A percentile compares a stretch with the other conserved stretches of the same genome.
phyloP scores from a whole-genome alignment of 495 filamentous ascomycete genomes.

The Podospora pseudopauciseta region DNA sequence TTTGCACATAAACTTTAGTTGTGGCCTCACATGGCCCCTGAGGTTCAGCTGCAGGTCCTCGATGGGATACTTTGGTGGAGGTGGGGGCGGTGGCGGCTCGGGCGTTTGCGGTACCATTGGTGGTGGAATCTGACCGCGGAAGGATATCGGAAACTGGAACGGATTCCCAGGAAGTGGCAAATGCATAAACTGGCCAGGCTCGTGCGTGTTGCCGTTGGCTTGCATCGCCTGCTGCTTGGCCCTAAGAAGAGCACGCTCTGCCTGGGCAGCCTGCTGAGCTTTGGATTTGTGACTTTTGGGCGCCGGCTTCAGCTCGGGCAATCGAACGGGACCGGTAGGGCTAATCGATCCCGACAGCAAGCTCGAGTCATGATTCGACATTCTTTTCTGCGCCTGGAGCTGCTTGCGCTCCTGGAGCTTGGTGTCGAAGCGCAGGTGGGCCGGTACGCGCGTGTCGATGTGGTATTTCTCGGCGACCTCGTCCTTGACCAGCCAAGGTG shows the following conservation, averaged over 20 bases:
- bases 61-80: conserved; percentile 87
- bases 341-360: conserved; percentile 32
- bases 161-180: conserved; percentile 40
- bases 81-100: conserved; percentile 64
- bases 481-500: conserved; percentile 91
- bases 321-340: conserved; percentile 43
- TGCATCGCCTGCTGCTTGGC: conserved; percentile 46
- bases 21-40: conserved; percentile 59
- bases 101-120: conserved; percentile 46
- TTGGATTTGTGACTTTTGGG: conserved; percentile 76
- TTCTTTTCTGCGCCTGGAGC: conserved; percentile 62
- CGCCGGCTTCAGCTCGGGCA: conserved; percentile 65
- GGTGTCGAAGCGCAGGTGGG: conserved; percentile 73
- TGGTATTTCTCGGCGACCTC: conserved; percentile 78
- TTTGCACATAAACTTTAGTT: conserved; percentile 70
- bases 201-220: conserved; percentile 32
- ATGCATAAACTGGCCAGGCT: conserved; percentile 37
- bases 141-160: conserved; percentile 42
- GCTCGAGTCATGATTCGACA: conserved; percentile 44
- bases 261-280: conserved; percentile 32
- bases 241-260: conserved; percentile 32
- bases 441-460: conserved; percentile 79
- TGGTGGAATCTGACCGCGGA: conserved; percentile 35
- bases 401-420: conserved; percentile 75
- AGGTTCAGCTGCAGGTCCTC: conserved; percentile 82